phyloP scores from a whole-genome alignment of 2,329 filamentous ascomycete genomes.

The Diaporthe eres region DNA sequence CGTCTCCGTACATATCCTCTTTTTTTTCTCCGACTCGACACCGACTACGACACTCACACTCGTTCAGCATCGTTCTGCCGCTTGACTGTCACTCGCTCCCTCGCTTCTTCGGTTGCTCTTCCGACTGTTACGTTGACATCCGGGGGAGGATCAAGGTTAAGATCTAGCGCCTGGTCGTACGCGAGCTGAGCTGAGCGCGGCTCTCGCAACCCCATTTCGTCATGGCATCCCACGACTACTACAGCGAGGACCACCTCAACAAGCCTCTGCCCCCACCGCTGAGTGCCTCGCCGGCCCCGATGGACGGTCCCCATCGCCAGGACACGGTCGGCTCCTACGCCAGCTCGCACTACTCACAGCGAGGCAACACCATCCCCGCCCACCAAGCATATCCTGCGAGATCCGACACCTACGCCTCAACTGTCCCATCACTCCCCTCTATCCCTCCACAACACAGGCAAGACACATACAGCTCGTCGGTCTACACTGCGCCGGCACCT shows the following conservation, averaged over 20 bases:
- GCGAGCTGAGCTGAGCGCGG: conserved; percentile 40
- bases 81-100: conserved; percentile 7
- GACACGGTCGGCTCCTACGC: conserved; percentile 30
- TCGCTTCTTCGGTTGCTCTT: background rate
- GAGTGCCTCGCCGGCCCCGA: conserved; percentile 39
- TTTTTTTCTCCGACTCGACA: background rate
- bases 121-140: conserved; percentile 33
- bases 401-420: conserved; percentile 33
- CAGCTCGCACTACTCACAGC: conserved; percentile 50
- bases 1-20: conserved; percentile 6
- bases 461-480: conserved; percentile 38
- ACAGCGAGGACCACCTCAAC: conserved; percentile 52
- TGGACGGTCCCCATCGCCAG: conserved; percentile 38
- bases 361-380: conserved; percentile 53
- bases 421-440: conserved; percentile 26
- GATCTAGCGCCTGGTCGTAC: conserved; percentile 23
- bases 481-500: conserved; percentile 53
- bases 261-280: conserved; percentile 41
- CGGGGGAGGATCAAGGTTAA: conserved; percentile 3
- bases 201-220: conserved; percentile 45
- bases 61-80: conserved; percentile 16
- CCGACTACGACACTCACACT: background rate
- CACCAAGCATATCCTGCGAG: conserved; percentile 35
- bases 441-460: conserved; percentile 37
- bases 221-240: conserved; percentile 79